These are phyloP conservation scores for Wickerhamiella qilinensis DNA, from an alignment of 805 yeast genomes.

Conservation along the genomic window DNA sequence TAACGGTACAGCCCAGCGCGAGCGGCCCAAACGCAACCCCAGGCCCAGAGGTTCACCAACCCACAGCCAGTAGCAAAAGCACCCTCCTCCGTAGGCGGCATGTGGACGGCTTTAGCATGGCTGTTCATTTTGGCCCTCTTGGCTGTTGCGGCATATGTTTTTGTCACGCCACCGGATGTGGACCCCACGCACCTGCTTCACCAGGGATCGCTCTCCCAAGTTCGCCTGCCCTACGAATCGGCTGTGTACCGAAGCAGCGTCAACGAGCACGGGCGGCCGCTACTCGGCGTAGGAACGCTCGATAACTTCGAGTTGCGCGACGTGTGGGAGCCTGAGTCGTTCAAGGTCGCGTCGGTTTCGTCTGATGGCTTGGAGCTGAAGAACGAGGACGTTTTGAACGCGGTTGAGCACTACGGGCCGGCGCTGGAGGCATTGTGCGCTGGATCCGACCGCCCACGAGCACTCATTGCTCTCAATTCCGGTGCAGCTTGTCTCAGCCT, in stretches of 20 bases:
- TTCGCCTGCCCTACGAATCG: conserved; percentile 51
- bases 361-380: neutral
- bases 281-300: conserved; percentile 11
- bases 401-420: conserved; percentile 3
- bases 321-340: conserved; percentile 26
- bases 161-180: conserved; percentile 20
- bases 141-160: conserved; percentile 10
- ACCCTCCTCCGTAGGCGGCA: no score
- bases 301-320: conserved; percentile 53
- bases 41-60: no score
- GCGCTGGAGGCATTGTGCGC: conserved; percentile 4
- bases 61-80: no score
- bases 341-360: conserved; percentile 4
- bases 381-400: conserved; percentile 3
- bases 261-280: conserved; percentile 42
- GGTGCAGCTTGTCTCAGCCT: conserved; percentile 11
- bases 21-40: no score
- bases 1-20: no score
- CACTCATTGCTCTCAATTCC: conserved; percentile 5
- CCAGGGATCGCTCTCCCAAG: conserved; percentile 51
- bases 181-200: conserved; percentile 22
- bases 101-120: conserved; percentile 4
- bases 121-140: conserved; percentile 7
- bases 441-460: conserved; percentile 3
- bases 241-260: conserved; percentile 63